Percentiles rank a stretch among this genome's conserved stretches.
phyloP scores from a whole-genome alignment of 176 grass and related monocot species.

The Zoysia pacifica region DNA sequence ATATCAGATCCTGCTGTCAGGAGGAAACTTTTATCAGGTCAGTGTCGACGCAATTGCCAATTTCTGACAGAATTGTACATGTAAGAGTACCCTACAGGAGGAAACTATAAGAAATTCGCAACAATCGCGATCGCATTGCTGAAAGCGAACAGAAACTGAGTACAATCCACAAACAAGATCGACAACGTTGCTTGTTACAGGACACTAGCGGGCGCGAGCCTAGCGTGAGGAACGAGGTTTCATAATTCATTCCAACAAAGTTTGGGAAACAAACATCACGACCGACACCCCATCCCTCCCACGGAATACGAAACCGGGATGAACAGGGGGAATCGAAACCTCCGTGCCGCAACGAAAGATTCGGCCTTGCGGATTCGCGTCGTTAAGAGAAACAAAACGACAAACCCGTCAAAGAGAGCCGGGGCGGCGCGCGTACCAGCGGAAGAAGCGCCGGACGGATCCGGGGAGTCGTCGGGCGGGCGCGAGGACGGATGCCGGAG shows the following conservation, averaged over 20 bases:
- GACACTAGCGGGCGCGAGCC: not conserved
- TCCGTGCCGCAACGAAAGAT: not conserved
- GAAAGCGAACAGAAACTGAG: not conserved
- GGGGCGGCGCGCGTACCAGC: not conserved
- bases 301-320: not conserved
- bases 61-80: not conserved
- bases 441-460: not conserved
- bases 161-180: not conserved
- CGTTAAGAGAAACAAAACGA: not conserved
- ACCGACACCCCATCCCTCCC: not conserved
- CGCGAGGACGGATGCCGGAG: not conserved
- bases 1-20: slow-evolving; percentile 3
- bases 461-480: not conserved
- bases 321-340: not conserved
- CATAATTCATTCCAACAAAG: not conserved
- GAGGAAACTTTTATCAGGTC: not conserved
- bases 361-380: not conserved
- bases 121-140: not conserved
- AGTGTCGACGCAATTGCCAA: not conserved
- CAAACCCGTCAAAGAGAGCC: no score
- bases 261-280: not conserved
- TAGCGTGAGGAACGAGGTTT: not conserved
- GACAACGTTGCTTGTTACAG: not conserved
- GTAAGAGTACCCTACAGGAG: not conserved
- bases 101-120: not conserved